phyloP scores from a whole-genome alignment of 2,329 filamentous ascomycete species.

The Ilyonectria robusta region DNA sequence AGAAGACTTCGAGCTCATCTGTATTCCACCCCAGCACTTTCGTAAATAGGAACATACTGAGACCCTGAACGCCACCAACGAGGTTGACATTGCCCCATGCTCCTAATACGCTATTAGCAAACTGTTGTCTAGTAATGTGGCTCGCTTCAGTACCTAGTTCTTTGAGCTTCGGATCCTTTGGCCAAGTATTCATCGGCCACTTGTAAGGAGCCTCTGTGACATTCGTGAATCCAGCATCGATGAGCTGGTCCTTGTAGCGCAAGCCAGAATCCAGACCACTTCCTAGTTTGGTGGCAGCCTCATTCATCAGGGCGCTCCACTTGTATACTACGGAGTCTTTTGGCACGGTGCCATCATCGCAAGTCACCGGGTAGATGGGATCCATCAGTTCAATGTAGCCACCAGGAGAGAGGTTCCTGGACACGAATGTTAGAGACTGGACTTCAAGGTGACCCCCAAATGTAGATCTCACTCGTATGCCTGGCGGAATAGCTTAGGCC shows the following conservation, averaged over 20 bases:
- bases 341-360: slow-evolving; percentile 28
- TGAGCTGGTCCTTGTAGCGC: slow-evolving; percentile 28
- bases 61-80: slow-evolving; percentile 22
- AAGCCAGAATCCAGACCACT: slow-evolving; percentile 22
- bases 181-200: slow-evolving; percentile 35
- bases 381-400: slow-evolving; percentile 34
- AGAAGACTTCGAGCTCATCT: slow-evolving; percentile 15
- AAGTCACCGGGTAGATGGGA: slow-evolving; percentile 23
- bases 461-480: slow-evolving; percentile 16
- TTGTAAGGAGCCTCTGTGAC: slow-evolving; percentile 26
- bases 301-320: slow-evolving; percentile 33
- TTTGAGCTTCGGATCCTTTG: slow-evolving; percentile 20
- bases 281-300: slow-evolving; percentile 13
- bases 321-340: slow-evolving; percentile 30
- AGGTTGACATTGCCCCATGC: slow-evolving; percentile 31
- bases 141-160: slow-evolving; percentile 18
- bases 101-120: slow-evolving; percentile 2
- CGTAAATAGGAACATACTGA: slow-evolving; percentile 26
- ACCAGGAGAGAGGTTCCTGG: slow-evolving; percentile 32
- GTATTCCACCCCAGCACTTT: slow-evolving; percentile 19
- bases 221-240: slow-evolving; percentile 27
- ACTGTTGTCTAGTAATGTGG: not conserved
- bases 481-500: slow-evolving; percentile 23
- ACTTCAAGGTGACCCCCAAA: not conserved
- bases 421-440: not conserved